Base-by-base conservation (phyloP, 495 filamentous ascomycete species). In the Hypoxylon intermedium region DNA sequence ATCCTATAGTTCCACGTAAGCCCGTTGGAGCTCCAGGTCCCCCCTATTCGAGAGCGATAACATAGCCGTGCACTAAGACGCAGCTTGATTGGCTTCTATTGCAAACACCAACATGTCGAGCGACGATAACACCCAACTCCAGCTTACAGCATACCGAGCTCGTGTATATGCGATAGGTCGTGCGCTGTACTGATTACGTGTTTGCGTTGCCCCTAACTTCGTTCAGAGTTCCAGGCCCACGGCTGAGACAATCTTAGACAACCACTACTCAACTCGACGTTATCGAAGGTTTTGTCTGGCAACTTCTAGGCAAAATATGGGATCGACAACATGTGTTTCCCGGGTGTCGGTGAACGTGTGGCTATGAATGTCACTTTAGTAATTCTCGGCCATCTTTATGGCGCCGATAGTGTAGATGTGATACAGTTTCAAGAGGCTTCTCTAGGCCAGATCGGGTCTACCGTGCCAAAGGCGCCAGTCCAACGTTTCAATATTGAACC, bases 341-440 rank as follows among this genome's bases (percentile, higher is more conserved):
- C 37, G 28, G 33, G 23, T 34, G 26, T 52, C 28, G 19, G 23
- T 23, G 49, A 58, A n/a, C 43, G 58, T 31, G 48, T 37, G 44
- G 44, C 41, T 38, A 15, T 38, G 36, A 34, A 37, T 53, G 48
- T 44, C 31, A 26, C 24, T 31, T 15, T 55, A 64, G 49, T 59
- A 59, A 59, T 42, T 41, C 11, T 65, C 62, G 62, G 62, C 18
- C 62, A 20, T 65, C 62, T 65, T 65, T 60, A 30, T 45, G 60
- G 20, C 34, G 15, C 62, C 62, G 62, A 53, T 38, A 28, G n/a
- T 18, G 26, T 41, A 34, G 33, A 16, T 44, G 45, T 30, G 6
- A 38, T 30, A 41, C 33, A 26, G 24, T 21, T 36, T 44, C 16
- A 36, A 47, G 33, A 38, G n/a, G n/a, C 21, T 6, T 44, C 13